Conservation (phyloP, 164 flowering plant species). For the Nymphaea thermarum region DNA sequence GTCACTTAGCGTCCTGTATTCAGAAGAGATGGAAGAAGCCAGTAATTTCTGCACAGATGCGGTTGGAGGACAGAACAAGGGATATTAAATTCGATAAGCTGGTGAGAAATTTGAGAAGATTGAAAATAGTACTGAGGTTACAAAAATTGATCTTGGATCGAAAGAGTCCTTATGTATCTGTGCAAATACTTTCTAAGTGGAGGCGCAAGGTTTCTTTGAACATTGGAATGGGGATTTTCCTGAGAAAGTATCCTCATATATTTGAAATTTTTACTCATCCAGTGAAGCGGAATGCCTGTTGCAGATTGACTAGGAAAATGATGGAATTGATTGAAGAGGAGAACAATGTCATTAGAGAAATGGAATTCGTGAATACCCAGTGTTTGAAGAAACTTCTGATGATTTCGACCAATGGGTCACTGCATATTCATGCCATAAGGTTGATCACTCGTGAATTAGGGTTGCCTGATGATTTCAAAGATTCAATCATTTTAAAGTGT, state of each 20-base stretch:
- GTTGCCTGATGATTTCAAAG: constrained; percentile 59
- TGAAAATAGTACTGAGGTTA: constrained; percentile 37
- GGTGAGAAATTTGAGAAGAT: constrained; percentile 22
- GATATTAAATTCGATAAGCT: constrained; percentile 59
- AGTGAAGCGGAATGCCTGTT: constrained; percentile 40
- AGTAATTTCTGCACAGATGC: constrained; percentile 53
- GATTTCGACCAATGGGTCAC: constrained; percentile 50
- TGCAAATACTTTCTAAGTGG: constrained; percentile 68
- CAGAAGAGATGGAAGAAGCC: constrained; percentile 72
- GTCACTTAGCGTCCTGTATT: constrained; percentile 41
- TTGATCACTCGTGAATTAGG: constrained; percentile 66
- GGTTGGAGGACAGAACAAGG: constrained; percentile 58
- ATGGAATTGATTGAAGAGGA: constrained; percentile 41
- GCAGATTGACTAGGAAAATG: constrained; percentile 35
- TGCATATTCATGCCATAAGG: constrained; percentile 66
- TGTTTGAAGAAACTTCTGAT: constrained; percentile 57
- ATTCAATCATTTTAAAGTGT: constrained; percentile 50
- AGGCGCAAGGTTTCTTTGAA: constrained; percentile 43
- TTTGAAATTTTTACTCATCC: constrained; percentile 67
- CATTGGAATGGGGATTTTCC: constrained; percentile 31
- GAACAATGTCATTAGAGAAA: constrained; percentile 21
- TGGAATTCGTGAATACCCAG: constrained; percentile 29
- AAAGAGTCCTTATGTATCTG: constrained; percentile 48
- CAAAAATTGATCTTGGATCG: constrained; percentile 34
- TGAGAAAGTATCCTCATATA: constrained; percentile 65